Evolutionary conservation across 1,284 basidiomycete species (phyloP).

Genomic region (Phellopilus nigrolimitatus): DNA sequence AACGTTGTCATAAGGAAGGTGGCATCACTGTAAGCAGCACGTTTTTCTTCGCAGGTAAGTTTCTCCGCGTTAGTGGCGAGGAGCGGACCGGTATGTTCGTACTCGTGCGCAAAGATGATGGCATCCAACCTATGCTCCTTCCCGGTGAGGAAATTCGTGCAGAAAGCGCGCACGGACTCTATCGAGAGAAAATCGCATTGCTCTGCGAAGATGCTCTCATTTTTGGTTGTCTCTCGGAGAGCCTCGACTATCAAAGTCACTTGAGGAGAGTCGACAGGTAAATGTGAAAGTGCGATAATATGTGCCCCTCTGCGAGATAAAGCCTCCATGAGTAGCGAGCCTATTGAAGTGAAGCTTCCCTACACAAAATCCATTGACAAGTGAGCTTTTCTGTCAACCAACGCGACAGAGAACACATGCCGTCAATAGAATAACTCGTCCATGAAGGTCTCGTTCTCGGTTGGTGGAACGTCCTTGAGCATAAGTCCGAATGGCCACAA

Average conservation of each 20-base stretch:
- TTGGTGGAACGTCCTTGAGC: conserved; percentile 63
- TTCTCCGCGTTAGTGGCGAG: conserved; percentile 27
- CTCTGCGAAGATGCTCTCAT: conserved; percentile 71
- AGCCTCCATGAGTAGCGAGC: conserved; percentile 57
- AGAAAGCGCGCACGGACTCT: conserved; percentile 60
- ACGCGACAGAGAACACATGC: conserved; percentile 36
- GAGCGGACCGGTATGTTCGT: conserved; percentile 54
- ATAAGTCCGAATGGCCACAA: conserved; percentile 50
- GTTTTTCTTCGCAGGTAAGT: conserved; percentile 23
- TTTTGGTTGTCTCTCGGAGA: conserved; percentile 60
- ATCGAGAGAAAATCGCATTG: conserved; percentile 64
- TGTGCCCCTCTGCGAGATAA: conserved; percentile 70
- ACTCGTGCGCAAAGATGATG: conserved; percentile 70
- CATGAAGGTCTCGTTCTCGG: conserved; percentile 70
- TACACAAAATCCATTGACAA: conserved; percentile 26
- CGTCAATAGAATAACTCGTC: conserved; percentile 62
- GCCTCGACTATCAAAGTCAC: conserved; percentile 57
- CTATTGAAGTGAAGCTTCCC: conserved; percentile 72
- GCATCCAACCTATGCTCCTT: conserved; percentile 66
- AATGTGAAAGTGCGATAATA: conserved; percentile 62
- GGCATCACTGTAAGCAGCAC: conserved; percentile 39
- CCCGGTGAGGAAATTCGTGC: conserved; percentile 56
- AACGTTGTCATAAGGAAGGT: conserved; percentile 76
- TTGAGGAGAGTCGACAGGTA: conserved; percentile 49
- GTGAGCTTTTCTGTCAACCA: conserved; percentile 5